Base-by-base conservation (phyloP, 805 yeast species). In the Cyberlindnera maritima region DNA sequence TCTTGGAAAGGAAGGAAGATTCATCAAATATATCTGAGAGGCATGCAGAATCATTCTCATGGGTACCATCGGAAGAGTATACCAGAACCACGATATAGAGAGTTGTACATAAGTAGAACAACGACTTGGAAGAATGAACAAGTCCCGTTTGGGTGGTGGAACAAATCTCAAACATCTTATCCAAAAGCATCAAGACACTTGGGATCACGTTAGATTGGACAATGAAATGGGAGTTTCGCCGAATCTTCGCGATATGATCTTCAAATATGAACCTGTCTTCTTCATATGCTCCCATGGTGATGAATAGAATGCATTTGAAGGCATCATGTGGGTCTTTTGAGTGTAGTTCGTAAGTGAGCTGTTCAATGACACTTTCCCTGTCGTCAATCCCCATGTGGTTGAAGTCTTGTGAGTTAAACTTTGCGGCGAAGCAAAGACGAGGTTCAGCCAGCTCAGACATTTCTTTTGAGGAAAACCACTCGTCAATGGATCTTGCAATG, bases 391-490 rank as follows among this genome's bases (percentile, higher is more conserved):
- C 40, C 41, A 53, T 20, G 7, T 33, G 19, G 34, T 51, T 51
- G 40, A 55, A 59, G 12, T 44, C 48, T 3, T 26, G 23, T 17
- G 32, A 29, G 12, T 42, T 50, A 44, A 49, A 49, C 28, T 42
- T 41, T 2, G 42, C 18, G 2, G 41, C 38, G 28, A 49, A 56
- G 2, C 33, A 9, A 2, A 13, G 17, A 12, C 47, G 41, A 29
- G 37, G 44, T 0, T 19, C 14, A 1, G 23, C n/a, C 4, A 60
- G 38, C 20, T 52, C 48, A 2, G 8, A 14, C 36, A 54, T 39
- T 35, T 70, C 74, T 4, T 62, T 53, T 1, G 58, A 35, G 2
- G 68, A 56, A 52, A 75, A 77, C 81, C 81, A 77, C 32, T 74
- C 72, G 10, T 70, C 67, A 14, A 77, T 41, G 51, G 81, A 85